Base-by-base conservation (phyloP, 2,329 filamentous ascomycete species). In the Exophiala lecanii-corni region DNA sequence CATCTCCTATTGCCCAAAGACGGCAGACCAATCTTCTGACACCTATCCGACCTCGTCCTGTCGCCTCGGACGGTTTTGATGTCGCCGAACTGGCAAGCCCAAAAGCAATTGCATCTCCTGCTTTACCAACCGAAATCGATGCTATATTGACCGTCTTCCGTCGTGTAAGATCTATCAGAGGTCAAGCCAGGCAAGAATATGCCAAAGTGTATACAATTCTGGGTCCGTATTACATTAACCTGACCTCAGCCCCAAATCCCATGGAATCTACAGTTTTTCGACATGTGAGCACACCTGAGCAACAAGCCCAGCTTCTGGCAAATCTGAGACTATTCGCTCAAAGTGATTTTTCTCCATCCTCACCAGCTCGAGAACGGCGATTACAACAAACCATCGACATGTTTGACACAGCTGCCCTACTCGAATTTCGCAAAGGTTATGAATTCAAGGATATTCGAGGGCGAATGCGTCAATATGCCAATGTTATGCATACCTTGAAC, bases 371-470 rank as follows among this genome's bases (percentile, higher is more conserved):
- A 32, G 78, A 85, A 56, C 79, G 84, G 49, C 86, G 83, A 59
- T 69, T 98, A 15, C 71, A 78, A 26, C 76, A 74, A 17, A 89
- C 94, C 76, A 78, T 83, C 53, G 76, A 76, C 26, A 82, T 92
- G 46, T 98, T 98, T 57, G 91, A 97, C 66, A 89, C 83, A 43
- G 89, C 89, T 3, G 89, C 94, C 3, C 68, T 96, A 39, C 78
- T 85, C 36, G 92, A 98, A 62, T 98, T 98, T 55, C 86, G 94
- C 64, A 85, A 92, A 59, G 92, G 88, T 3, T 94, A 94, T 54
- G 87, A 92, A 61, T 82, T 81, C 32, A 86, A 84, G 68, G 91
- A 98, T 62, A 81, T 94, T 41, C 85, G 94, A 53, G 89, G 87
- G 2, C 76, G 82, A 41, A 96, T 97, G 91, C 81, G 77, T 55